Evolutionary conservation across 2,329 filamentous ascomycete genomes (phyloP), one percentile per base, ranked within the genome.

Genomic region (Talaromyces sp.): DNA sequence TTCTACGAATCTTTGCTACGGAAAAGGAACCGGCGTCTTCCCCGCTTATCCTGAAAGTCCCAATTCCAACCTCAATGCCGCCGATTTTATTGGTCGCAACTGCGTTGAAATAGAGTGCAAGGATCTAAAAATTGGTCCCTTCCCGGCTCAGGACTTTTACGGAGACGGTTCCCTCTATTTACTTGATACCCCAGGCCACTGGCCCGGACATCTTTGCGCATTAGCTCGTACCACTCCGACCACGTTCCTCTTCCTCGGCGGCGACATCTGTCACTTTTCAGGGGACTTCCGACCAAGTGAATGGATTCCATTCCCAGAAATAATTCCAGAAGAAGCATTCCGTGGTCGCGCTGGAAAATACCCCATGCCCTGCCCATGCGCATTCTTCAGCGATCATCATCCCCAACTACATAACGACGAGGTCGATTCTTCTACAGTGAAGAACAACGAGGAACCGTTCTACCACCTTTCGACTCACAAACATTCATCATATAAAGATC

Each of bases 361-460:
- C 39, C 60, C 60, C 31, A 50, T 62, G 31, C 45, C 45, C 6
- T 62, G 60, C 37, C 60, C 60, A 7, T 62, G 60, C 47, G 33
- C 43, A 22, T 52, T 50, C 27, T 62, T 62, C 60, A 62, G 45
- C 43, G 60, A 62, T n/a, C 43, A 62, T n/a, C 60, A 62, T 14
- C 60, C 60, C 16, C 60, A 52, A 52, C 45, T 60, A 14, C 58
- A 60, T 19, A 37, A 60, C 33, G 58, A 60, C 10, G 58, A 60
- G n/a, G 45, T 60, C 3, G 60, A 50, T 48, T 41, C 39, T 5
- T 16, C 39, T 41, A 41, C 39, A 41, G 14, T 41, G 1, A 41
- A n/a, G 14, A 41, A n/a, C 14, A 41, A 41, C 39, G 39, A 41
- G 6, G 39, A 41, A 8, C 39, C 39, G 1, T 41, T 41, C 39